Evolutionary conservation across 495 filamentous ascomycete genomes (phyloP).

Genomic region (Cercophora sp.): DNA sequence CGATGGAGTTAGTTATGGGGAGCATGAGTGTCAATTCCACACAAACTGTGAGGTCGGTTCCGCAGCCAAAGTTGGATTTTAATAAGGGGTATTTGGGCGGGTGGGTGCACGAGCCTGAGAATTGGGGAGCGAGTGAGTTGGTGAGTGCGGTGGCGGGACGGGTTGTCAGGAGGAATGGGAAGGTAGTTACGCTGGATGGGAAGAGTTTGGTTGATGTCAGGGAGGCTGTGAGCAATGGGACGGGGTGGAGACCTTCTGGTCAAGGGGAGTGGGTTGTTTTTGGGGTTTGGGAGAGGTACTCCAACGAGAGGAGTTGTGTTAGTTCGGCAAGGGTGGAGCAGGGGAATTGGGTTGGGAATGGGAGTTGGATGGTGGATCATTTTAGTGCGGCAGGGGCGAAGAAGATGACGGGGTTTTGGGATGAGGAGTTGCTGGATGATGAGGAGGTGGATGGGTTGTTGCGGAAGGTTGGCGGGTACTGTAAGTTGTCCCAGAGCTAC

Average conservation of each 20-base stretch:
- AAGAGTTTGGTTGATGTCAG: constrained; percentile 12
- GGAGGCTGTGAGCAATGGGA: constrained; percentile 1
- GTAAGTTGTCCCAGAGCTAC: constrained; percentile 12
- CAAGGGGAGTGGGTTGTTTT: constrained; percentile 27
- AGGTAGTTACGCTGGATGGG: constrained; percentile 3
- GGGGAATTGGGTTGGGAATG: constrained; percentile 38
- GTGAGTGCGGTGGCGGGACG: constrained; percentile 31
- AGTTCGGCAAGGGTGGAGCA: constrained; percentile 11
- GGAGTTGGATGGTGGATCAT: constrained; percentile 49
- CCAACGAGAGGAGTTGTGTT: constrained; percentile 19
- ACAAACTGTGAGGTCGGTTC: background rate
- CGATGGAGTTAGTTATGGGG: constrained; percentile 33
- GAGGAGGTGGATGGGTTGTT: constrained; percentile 31
- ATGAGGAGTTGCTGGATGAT: constrained; percentile 37
- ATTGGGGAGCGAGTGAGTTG: constrained; percentile 37
- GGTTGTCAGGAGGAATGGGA: constrained; percentile 9
- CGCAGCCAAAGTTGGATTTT: constrained; percentile 14
- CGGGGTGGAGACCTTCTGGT: constrained; percentile 12
- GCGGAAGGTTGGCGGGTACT: constrained; percentile 38
- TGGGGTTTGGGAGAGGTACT: constrained; percentile 38
- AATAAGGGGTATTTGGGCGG: constrained; percentile 23
- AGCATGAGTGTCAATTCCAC: background rate
- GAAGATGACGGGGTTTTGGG: constrained; percentile 42
- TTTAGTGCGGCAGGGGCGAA: constrained; percentile 42
- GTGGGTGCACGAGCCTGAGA: constrained; percentile 28